These are phyloP conservation scores for Curvularia hawaiiensis DNA, from an alignment of 2,329 filamentous ascomycete species.

Conservation along the genomic window DNA sequence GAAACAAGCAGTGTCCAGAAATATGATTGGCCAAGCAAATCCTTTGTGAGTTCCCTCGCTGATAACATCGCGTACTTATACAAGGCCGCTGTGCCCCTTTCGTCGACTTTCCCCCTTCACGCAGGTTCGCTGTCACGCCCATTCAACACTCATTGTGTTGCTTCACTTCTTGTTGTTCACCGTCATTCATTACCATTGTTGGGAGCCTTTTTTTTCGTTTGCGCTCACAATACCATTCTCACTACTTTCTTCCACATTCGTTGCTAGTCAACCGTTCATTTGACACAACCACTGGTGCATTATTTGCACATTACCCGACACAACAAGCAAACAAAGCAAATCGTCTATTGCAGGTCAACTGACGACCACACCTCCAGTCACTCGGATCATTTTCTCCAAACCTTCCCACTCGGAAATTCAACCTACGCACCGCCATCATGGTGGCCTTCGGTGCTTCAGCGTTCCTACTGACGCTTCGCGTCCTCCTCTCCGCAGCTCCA, in stretches of 20 bases:
- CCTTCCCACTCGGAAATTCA: constrained; percentile 22
- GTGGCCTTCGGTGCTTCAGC: constrained; percentile 45
- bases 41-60: constrained; percentile 39
- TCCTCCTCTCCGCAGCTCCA: constrained; percentile 39
- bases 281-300: constrained; percentile 16
- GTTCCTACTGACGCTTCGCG: constrained; percentile 46
- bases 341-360: constrained; percentile 39
- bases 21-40: constrained; percentile 36
- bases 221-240: constrained; percentile 18
- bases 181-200: constrained; percentile 41
- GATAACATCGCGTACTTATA: constrained; percentile 37
- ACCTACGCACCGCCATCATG: constrained; percentile 41
- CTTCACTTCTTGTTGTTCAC: constrained; percentile 37
- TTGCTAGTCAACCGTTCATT: constrained; percentile 29
- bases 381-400: constrained; percentile 23
- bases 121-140: constrained; percentile 39
- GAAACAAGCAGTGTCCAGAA: constrained; percentile 44
- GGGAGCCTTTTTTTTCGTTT: constrained; percentile 12
- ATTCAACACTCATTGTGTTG: constrained; percentile 34
- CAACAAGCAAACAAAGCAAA: constrained; percentile 19
- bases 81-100: constrained; percentile 27
- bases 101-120: constrained; percentile 32
- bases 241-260: constrained; percentile 18
- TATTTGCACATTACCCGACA: constrained; percentile 14
- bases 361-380: constrained; percentile 32